These are phyloP conservation scores for Tuctoria greenei DNA, from an alignment of 176 grass and related monocot species.

Conservation along the genomic window DNA sequence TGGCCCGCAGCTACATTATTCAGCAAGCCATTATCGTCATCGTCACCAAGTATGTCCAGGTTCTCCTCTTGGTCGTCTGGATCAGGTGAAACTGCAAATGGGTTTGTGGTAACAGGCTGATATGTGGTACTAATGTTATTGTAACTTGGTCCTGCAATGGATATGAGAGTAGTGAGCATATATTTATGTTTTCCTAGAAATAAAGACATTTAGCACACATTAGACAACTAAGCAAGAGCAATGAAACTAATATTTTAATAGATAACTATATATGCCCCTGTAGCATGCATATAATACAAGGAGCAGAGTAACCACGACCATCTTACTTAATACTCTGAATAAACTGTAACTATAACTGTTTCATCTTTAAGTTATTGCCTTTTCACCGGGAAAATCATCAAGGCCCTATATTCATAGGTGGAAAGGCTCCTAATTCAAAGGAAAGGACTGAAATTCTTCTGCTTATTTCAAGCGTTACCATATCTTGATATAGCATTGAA, in stretches of 20 bases:
- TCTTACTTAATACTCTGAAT: not conserved
- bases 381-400: not conserved
- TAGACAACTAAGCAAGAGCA: conserved; percentile 12
- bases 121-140: conserved; percentile 46
- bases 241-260: conserved; percentile 2
- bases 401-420: not conserved
- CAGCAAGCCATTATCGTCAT: conserved; percentile 53
- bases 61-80: conserved; percentile 63
- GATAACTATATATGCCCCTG: not conserved
- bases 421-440: not conserved
- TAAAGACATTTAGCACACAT: conserved; percentile 6
- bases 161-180: conserved; percentile 20
- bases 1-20: conserved; percentile 37
- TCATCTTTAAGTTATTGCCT: not conserved
- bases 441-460: not conserved
- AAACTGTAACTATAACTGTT: not conserved
- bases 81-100: conserved; percentile 57
- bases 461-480: not conserved
- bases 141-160: conserved; percentile 44
- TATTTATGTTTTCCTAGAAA: not conserved
- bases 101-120: conserved; percentile 47
- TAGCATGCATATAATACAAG: not conserved
- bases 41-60: conserved; percentile 83
- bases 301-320: not conserved
- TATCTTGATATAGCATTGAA: not conserved